phyloP scores from a whole-genome alignment of 805 yeast genomes.

The Starmera quercuum region DNA sequence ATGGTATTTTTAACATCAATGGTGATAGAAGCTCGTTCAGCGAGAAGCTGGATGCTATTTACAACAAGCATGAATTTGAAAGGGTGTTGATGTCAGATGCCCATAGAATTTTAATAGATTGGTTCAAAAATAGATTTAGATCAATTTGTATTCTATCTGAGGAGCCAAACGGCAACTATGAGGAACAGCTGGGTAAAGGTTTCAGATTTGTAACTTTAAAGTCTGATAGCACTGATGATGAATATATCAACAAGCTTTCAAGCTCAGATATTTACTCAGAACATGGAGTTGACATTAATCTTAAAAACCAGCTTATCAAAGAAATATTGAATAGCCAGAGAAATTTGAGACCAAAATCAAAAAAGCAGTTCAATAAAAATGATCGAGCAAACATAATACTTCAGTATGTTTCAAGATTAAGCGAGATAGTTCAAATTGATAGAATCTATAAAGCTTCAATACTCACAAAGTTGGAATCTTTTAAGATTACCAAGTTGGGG shows the following conservation, averaged over 20 bases:
- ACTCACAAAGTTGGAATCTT: conserved; percentile 12
- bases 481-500: conserved; percentile 5
- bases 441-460: conserved; percentile 47
- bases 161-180: conserved; percentile 29
- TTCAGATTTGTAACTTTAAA: conserved; percentile 30
- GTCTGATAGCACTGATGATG: conserved; percentile 34
- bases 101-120: conserved; percentile 59
- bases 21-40: conserved; percentile 1
- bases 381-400: conserved; percentile 39
- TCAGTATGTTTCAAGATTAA: conserved; percentile 41
- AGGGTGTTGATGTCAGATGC: conserved; percentile 41
- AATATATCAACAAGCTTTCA: conserved; percentile 37
- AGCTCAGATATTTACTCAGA: conserved; percentile 49
- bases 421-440: conserved; percentile 58
- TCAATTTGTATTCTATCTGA: conserved; percentile 48
- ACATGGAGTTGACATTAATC: conserved; percentile 35
- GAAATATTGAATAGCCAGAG: conserved; percentile 24
- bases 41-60: conserved; percentile 45
- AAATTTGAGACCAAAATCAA: conserved; percentile 9
- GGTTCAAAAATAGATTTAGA: conserved; percentile 59
- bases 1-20: conserved; percentile 17
- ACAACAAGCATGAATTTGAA: conserved; percentile 40
- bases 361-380: conserved; percentile 24
- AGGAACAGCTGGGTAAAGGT: conserved; percentile 11
- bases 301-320: conserved; percentile 32